A percentile compares a stretch with the other conserved stretches of the same genome.
Conservation (phyloP, 352 stramenopile species). For the Elongisporangium anandrum region DNA sequence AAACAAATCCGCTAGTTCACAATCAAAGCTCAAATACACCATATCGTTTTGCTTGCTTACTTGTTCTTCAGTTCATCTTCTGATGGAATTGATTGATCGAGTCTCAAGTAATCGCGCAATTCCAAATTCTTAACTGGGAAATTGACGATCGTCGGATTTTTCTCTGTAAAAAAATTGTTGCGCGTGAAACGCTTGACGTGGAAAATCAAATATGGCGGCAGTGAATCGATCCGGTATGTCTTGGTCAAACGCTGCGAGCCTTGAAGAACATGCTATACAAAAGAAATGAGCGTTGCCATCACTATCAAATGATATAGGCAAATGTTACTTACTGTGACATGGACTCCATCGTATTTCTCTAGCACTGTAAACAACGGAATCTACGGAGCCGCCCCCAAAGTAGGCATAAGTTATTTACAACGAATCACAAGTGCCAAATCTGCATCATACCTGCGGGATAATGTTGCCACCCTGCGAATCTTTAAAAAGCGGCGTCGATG, state of each 20-base stretch:
- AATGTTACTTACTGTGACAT: slow-evolving; percentile 45
- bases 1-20: not conserved
- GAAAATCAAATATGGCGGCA: slow-evolving; percentile 96
- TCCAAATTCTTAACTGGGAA: slow-evolving; percentile 99
- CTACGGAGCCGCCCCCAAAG: slow-evolving; percentile 43
- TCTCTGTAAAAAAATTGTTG: slow-evolving; percentile 98
- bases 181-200: slow-evolving; percentile 96
- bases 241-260: slow-evolving; percentile 80
- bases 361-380: slow-evolving; percentile 96
- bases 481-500: slow-evolving; percentile 98
- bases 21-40: not conserved
- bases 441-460: slow-evolving; percentile 85
- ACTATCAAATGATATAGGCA: not conserved
- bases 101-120: slow-evolving; percentile 86
- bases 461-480: slow-evolving; percentile 96
- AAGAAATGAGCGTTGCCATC: slow-evolving; percentile 8
- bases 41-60: slow-evolving; percentile 7
- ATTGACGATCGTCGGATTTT: slow-evolving; percentile 99
- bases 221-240: slow-evolving; percentile 90
- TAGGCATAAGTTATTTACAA: not conserved
- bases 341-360: slow-evolving; percentile 95
- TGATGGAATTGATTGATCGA: slow-evolving; percentile 38
- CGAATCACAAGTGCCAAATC: not conserved
- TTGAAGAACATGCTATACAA: slow-evolving; percentile 71
- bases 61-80: slow-evolving; percentile 50